Evolutionary conservation across 768 basidiomycete species (phyloP), one percentile per base, ranked within the genome.

Genomic region (Russula vinacea): DNA sequence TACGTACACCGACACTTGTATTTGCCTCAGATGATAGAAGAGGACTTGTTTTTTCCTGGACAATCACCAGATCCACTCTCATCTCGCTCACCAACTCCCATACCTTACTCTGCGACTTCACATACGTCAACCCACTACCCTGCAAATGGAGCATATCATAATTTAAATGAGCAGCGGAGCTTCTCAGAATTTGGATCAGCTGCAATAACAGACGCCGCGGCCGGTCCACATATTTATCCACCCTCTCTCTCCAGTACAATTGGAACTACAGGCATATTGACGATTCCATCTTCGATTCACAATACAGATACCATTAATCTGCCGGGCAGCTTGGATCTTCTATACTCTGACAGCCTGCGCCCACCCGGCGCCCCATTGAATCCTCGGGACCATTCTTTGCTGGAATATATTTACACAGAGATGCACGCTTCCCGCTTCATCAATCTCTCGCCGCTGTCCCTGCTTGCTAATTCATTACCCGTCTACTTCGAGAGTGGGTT

Each of bases 1-100:
- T 62, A n/a, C 35, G 16, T 42, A 56, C 35, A 29, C 49, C 62
- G 32, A 53, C 29, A 35, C 16, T 49, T 10, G 35, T 29, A 37
- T 39, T 6, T 29, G 22, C 22, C 22, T 35, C 64, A 88, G 86
- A 79, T 90, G 74, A 76, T 88, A 55, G 89, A 91, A 71, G 88
- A 89, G 73, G 88, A 91, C 66, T 72, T 91, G 3, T 85, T 82
- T 70, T 89, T 90, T 69, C 89, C 88, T 1, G 87, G 88, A 14
- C 80, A 77, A 65, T 64, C 71, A 3, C 68, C 74, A 17, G 79
- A 81, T 52, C 32, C 62, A n/a, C 61, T 40, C 57, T 56, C 60
- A 53, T 32, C 67, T 37, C 58, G 60, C 35, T 55, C 70, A 51
- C 17, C 71, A 51, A 49, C 44, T 45, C 67, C 56, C 42, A 37